Evolutionary conservation across 2,329 filamentous ascomycete genomes (phyloP).

Genomic region (Diaporthe vaccinii): DNA sequence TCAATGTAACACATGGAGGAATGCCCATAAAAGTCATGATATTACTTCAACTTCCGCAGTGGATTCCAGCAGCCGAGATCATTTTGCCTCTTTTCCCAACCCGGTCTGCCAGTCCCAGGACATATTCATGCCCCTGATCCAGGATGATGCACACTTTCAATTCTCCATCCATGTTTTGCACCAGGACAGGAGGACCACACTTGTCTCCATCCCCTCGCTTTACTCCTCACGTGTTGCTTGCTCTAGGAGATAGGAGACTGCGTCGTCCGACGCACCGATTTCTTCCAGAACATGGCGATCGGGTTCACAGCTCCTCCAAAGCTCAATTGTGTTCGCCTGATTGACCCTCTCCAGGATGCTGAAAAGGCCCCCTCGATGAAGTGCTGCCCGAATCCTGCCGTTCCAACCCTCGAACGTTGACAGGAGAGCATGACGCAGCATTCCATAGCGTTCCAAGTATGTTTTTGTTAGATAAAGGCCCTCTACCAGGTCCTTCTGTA

Average conservation of each 20-base stretch:
- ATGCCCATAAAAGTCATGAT: background rate
- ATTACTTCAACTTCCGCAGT: background rate
- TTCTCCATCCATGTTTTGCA: background rate
- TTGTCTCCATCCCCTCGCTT: rapidly evolving
- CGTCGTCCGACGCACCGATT: rapidly evolving
- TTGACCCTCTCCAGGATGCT: background rate
- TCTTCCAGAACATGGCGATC: background rate
- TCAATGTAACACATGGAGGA: background rate
- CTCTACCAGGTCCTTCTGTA: background rate
- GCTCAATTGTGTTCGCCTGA: too few relatives aligned
- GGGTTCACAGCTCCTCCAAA: background rate
- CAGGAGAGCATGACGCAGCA: rapidly evolving
- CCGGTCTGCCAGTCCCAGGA: background rate
- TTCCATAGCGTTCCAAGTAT: rapidly evolving
- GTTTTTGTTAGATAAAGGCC: background rate
- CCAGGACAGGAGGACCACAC: background rate
- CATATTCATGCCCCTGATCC: background rate
- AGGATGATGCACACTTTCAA: background rate
- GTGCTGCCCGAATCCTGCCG: background rate
- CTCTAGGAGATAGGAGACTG: background rate
- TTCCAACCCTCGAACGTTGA: background rate
- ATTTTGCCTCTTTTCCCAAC: too few relatives aligned
- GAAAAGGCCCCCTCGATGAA: background rate
- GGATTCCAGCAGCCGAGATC: too few relatives aligned
- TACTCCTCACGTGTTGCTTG: background rate